Conservation (phyloP, 2,329 filamentous ascomycete species). For the Massarina eburnea region DNA sequence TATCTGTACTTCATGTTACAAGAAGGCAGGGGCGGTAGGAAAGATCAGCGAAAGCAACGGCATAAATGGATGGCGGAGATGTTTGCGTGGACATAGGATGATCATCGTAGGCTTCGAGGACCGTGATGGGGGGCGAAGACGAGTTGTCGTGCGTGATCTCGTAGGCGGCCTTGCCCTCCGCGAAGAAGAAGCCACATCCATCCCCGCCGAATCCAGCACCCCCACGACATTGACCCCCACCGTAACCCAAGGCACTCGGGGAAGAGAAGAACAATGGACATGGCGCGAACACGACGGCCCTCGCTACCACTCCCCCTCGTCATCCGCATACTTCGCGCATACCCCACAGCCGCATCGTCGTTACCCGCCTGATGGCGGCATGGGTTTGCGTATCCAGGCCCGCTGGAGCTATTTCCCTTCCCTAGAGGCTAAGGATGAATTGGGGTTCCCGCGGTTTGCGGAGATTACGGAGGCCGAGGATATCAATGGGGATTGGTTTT, state of each 20-base stretch:
- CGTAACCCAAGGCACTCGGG: neutral
- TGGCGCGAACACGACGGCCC: conserved; percentile 41
- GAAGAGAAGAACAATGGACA: conserved; percentile 26
- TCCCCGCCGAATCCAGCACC: conserved; percentile 2
- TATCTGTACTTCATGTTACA: conserved; percentile 78
- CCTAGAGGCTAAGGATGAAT: conserved; percentile 66
- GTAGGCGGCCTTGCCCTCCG: conserved; percentile 76
- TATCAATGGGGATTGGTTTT: conserved; percentile 88
- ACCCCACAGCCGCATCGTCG: conserved; percentile 5
- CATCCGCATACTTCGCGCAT: neutral
- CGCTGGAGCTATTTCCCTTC: conserved; percentile 79
- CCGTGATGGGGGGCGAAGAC: conserved; percentile 64
- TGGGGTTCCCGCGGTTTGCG: conserved; percentile 80
- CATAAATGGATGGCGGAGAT: conserved; percentile 78
- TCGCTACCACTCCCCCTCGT: conserved; percentile 19
- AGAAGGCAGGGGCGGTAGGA: conserved; percentile 61
- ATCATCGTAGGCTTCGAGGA: conserved; percentile 75
- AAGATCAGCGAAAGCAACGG: conserved; percentile 77
- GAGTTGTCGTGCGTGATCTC: conserved; percentile 69
- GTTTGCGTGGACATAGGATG: conserved; percentile 81
- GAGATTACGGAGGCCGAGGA: conserved; percentile 83
- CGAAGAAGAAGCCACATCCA: conserved; percentile 51
- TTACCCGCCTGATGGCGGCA: conserved; percentile 76
- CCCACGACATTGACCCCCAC: neutral
- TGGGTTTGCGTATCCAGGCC: conserved; percentile 65